Evolutionary conservation across 2,329 filamentous ascomycete species (phyloP).

Genomic region (Magnaporthiopsis incrustans): DNA sequence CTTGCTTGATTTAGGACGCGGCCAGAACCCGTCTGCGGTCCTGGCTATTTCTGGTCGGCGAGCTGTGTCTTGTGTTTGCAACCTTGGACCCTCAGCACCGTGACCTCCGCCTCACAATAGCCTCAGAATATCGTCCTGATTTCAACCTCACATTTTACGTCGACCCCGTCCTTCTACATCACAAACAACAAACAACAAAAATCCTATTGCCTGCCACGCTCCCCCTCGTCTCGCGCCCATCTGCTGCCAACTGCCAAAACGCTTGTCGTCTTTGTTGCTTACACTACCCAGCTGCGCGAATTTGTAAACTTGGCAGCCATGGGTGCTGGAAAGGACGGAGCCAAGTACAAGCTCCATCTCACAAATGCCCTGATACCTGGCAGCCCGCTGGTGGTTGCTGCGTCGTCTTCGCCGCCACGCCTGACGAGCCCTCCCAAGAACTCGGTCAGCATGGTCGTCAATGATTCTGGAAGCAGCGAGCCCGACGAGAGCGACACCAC

Average conservation of each 20-base stretch:
- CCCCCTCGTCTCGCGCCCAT: not conserved
- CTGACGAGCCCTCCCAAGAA: not conserved
- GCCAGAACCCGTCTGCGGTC: too few relatives aligned
- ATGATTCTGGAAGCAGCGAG: constrained; percentile 5
- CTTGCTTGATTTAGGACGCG: not conserved
- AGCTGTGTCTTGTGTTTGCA: not conserved
- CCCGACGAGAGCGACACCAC: not conserved
- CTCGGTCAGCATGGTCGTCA: constrained; percentile 3
- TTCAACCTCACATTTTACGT: not conserved
- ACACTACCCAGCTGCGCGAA: not conserved
- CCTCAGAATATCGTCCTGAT: not conserved
- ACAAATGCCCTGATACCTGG: constrained; percentile 3
- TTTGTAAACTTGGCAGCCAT: not conserved
- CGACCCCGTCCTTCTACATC: not conserved
- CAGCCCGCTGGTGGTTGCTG: constrained; percentile 2
- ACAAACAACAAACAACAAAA: not conserved
- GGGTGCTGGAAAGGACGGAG: not conserved
- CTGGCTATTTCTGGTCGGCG: too few relatives aligned
- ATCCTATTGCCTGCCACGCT: not conserved
- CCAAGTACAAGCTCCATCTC: constrained; percentile 3
- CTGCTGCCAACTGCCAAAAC: not conserved
- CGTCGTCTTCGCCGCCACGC: not conserved
- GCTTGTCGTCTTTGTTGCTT: not conserved
- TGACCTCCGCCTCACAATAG: not conserved
- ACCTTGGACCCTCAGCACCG: not conserved